Evolutionary conservation across 768 basidiomycete genomes (phyloP).

Genomic region (Leccinum aurantiacum): DNA sequence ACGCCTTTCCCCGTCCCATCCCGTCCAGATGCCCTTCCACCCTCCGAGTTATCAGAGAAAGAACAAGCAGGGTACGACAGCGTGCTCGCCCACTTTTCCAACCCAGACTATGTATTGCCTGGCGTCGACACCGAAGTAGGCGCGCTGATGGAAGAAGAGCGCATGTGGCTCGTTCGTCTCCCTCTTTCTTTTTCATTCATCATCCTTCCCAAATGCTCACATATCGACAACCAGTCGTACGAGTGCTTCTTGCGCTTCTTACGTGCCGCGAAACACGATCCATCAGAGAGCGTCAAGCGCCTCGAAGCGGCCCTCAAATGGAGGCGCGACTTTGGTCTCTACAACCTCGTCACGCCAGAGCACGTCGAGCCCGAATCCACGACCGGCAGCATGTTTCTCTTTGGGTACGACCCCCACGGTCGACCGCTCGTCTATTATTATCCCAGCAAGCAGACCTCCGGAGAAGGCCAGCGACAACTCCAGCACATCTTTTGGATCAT

Average conservation of each 20-base stretch:
- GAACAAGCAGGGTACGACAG: slow-evolving; percentile 51
- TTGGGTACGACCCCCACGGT: slow-evolving; percentile 69
- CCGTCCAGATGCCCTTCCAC: slow-evolving; percentile 33
- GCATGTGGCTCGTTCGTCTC: slow-evolving; percentile 69
- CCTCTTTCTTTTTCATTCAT: slow-evolving; percentile 11
- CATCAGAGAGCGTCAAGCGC: slow-evolving; percentile 54
- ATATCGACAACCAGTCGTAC: slow-evolving; percentile 39
- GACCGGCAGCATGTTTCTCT: slow-evolving; percentile 79
- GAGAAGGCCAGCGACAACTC: slow-evolving; percentile 65
- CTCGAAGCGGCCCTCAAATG: slow-evolving; percentile 74
- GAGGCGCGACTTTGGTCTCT: slow-evolving; percentile 77
- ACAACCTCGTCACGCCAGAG: slow-evolving; percentile 56
- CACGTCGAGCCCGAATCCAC: slow-evolving; percentile 75
- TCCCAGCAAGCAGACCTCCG: slow-evolving; percentile 75
- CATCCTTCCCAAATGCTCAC: not conserved
- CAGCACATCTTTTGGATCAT: slow-evolving; percentile 42
- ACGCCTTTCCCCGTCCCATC: slow-evolving; percentile 27
- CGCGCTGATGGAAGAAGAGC: slow-evolving; percentile 60
- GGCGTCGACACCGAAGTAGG: slow-evolving; percentile 40
- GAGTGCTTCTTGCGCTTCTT: slow-evolving; percentile 78
- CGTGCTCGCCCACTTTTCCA: slow-evolving; percentile 60
- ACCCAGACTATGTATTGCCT: slow-evolving; percentile 51
- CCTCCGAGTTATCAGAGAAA: slow-evolving; percentile 38
- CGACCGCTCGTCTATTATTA: slow-evolving; percentile 71
- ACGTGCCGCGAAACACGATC: slow-evolving; percentile 76